Evolutionary conservation across 495 filamentous ascomycete species (phyloP).

Genomic region (Apodospora peruviana): DNA sequence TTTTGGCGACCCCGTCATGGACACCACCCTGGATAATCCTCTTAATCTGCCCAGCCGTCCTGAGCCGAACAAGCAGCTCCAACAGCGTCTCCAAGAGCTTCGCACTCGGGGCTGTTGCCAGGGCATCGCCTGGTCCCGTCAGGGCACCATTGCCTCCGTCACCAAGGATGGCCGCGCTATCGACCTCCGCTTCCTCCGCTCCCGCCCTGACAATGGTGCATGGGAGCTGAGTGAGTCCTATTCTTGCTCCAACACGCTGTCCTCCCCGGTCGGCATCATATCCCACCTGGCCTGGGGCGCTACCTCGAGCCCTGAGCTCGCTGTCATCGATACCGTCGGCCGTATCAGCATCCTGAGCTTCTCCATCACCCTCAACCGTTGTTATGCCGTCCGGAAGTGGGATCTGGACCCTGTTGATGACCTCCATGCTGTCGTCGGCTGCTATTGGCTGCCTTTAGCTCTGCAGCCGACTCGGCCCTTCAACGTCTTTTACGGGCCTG

Average conservation of each 20-base stretch:
- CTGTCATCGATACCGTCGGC: conserved; percentile 68
- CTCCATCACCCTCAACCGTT: conserved; percentile 59
- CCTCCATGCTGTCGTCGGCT: conserved; percentile 68
- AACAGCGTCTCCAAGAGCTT: conserved; percentile 73
- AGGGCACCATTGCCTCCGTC: conserved; percentile 82
- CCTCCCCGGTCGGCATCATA: conserved; percentile 39
- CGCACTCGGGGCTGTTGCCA: conserved; percentile 74
- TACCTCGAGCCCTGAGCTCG: conserved; percentile 60
- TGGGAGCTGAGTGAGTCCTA: conserved; percentile 70
- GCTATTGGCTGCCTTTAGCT: conserved; percentile 69
- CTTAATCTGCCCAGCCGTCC: conserved; percentile 42
- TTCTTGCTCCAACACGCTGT: conserved; percentile 31
- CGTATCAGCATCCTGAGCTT: conserved; percentile 64
- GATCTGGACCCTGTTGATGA: conserved; percentile 62
- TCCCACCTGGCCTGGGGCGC: conserved; percentile 80
- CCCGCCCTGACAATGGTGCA: conserved; percentile 60
- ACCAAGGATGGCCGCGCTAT: conserved; percentile 62
- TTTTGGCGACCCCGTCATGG: conserved; percentile 61
- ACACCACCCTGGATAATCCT: conserved; percentile 40
- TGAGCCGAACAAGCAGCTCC: conserved; percentile 58
- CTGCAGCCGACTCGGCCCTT: neutral
- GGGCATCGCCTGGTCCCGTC: conserved; percentile 69
- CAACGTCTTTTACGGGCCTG: conserved; percentile 37
- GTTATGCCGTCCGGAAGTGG: conserved; percentile 49
- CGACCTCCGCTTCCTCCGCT: conserved; percentile 65